Base-by-base conservation (phyloP, 108 stramenopile species). In the Epithemia pelagica region DNA sequence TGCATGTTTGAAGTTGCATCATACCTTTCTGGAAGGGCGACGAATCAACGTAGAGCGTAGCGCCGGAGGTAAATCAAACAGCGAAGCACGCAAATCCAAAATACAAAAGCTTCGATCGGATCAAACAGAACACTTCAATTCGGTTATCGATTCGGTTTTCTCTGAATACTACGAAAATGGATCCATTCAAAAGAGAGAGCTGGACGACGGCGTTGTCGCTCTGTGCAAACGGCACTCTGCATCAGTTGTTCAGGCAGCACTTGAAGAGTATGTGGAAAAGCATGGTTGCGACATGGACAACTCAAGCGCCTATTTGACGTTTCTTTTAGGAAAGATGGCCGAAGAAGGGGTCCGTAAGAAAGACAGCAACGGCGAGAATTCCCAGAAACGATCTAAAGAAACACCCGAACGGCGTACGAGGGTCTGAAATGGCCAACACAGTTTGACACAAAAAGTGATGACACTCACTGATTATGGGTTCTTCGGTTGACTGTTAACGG, bases 31-130 rank as follows among this genome's bases (percentile, higher is more conserved):
- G 30, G 84, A 96, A 66, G 94, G 94, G 18, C 81, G 96, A 28
- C 73, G 94, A 32, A 89, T 97, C 59, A 97, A 97, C 73, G 88
- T 97, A 27, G 94, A 96, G 74, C 75, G 88, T 22, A 80, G 82
- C 20, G 74, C 87, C 15, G 89, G 90, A 0, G 89, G 90, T 3
- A 79, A 82, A 19, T 75, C 75, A 57, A 33, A 59, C 61, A 75
- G 69, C 23, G 81, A 85, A 56, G 63, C 73, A 28, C 85, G 88
- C 30, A 84, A 90, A 70, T 62, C 73, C 26, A 91, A 88, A 71
- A 67, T 92, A 15, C 53, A 76, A 0, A 60, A 70, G 20, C 85
- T 76, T 68, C 76, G 91, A 32, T 71, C 86, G 65, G 87, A 90
- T 53, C 96, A 97, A 68, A 77, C 86, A 30, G 71, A 74, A 46